Base-by-base conservation (phyloP, 306 rosid genomes). In the Quercus mongolica region DNA sequence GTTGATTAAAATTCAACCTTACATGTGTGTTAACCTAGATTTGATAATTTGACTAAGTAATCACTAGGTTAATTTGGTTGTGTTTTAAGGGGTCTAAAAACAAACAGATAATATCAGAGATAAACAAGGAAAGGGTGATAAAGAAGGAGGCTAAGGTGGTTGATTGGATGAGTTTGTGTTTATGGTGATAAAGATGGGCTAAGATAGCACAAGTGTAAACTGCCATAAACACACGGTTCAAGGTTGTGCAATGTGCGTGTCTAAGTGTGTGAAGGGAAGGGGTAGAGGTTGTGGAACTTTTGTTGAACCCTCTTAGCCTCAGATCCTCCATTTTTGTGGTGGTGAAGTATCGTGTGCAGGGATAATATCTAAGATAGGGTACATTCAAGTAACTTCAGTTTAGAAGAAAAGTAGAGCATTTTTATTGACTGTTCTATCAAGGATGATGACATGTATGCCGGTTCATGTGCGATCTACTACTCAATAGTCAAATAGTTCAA, bases 71-170 rank as follows among this genome's bases (percentile, higher is more conserved):
- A 25, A 25, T 25, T 25, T 25, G 26, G 26, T 25, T 25, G 26
- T 25, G 26, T 25, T 25, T 25, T 25, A 25, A 25, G 26, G 26
- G 1, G 1, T 25, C 26, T 25, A 25, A 25, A 25, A 25, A 25
- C 26, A 25, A 25, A 25, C 1, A 25, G 25, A 87, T 5, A 21
- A 76, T 5, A 65, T 82, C 81, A 11, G 86, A 58, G 49, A 84
- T 23, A 77, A 84, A 79, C 6, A 87, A 52, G 18, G 84, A 55
- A 49, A 74, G 46, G 52, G 85, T 56, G 76, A 82, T 21, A 59
- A 87, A 35, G 62, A 82, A 74, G 55, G 83, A 74, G n/a, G 71
- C 2, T 1, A 55, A 8, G 19, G 79, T 49, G 18, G 86, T 10
- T 61, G 86, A 69, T 11, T 68, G 31, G 61, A 54, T 74, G 68